Percentiles rank a stretch among this genome's conserved stretches.
These are phyloP conservation scores for Jatropha curcas DNA, from an alignment of 345 rosid species.

Conservation along the genomic window DNA sequence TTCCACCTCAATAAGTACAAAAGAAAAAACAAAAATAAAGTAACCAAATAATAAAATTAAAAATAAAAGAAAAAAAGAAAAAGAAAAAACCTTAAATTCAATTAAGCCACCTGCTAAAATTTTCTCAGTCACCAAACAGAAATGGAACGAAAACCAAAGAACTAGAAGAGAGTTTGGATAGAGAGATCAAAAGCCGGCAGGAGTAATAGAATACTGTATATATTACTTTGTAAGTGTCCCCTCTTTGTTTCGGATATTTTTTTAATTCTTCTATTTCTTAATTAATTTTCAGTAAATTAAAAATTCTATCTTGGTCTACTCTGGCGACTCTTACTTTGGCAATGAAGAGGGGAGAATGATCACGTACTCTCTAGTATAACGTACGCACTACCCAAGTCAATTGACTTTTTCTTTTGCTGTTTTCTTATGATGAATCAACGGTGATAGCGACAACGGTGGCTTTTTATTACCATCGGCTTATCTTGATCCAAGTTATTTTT, in stretches of 20 bases:
- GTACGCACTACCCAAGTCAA: neutral
- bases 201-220: neutral
- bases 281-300: neutral
- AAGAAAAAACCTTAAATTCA: neutral
- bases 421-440: no score
- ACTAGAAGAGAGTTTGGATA: neutral
- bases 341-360: conserved; percentile 6
- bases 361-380: conserved; percentile 9
- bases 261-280: no score
- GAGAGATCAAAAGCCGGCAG: neutral
- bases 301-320: conserved; percentile 9
- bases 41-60: neutral
- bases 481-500: no score
- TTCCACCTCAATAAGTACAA: neutral
- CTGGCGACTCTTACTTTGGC: neutral
- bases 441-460: neutral
- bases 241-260: neutral
- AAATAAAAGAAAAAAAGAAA: neutral
- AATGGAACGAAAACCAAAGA: neutral
- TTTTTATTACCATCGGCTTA: neutral
- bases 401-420: neutral
- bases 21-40: no score
- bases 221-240: neutral
- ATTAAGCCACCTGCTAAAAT: neutral
- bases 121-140: neutral